These are phyloP conservation scores for Rhizopogon roseolus DNA, from an alignment of 768 basidiomycete species.

Conservation along the genomic window DNA sequence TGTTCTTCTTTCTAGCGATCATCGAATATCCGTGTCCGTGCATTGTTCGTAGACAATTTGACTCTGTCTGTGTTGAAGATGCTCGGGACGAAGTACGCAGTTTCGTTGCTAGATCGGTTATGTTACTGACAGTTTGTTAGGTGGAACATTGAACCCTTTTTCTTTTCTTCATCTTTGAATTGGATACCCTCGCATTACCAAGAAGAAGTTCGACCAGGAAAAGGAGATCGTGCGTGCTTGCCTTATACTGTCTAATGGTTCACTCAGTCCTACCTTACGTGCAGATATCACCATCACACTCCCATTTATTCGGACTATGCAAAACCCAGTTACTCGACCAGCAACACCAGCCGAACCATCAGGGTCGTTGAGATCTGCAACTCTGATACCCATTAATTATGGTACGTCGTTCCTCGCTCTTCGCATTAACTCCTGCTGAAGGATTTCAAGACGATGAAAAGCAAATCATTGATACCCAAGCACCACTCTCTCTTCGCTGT, in stretches of 20 bases:
- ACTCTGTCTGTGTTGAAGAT: constrained; percentile 27
- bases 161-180: constrained; percentile 38
- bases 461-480: constrained; percentile 30
- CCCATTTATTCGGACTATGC: constrained; percentile 35
- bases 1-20: constrained; percentile 12
- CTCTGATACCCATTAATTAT: neutral
- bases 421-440: neutral
- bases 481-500: constrained; percentile 23
- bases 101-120: neutral
- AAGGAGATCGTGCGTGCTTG: constrained; percentile 33
- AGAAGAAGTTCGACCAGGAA: constrained; percentile 20
- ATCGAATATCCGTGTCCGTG: constrained; percentile 23
- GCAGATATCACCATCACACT: constrained; percentile 41
- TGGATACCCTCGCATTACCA: constrained; percentile 40
- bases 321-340: constrained; percentile 23
- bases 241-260: neutral
- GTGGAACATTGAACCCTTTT: constrained; percentile 39
- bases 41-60: constrained; percentile 33
- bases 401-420: neutral
- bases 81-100: constrained; percentile 31
- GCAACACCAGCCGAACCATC: constrained; percentile 9
- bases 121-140: constrained; percentile 16
- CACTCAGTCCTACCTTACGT: neutral
- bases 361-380: neutral
- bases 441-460: constrained; percentile 10